Conservation (phyloP, 306 rosid species). For the Sphenostylis stenocarpa region DNA sequence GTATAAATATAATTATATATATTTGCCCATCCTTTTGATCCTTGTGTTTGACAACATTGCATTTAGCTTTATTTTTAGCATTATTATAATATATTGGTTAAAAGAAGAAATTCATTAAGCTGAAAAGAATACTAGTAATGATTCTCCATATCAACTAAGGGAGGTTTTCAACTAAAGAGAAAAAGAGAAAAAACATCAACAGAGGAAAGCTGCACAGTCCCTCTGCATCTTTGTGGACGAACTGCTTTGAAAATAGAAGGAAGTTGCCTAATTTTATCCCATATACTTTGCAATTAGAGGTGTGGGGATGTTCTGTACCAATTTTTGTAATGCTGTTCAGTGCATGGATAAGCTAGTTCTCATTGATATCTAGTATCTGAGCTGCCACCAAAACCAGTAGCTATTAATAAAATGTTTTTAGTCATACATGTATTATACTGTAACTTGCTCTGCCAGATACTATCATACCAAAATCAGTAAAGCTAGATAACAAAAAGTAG, state of each 20-base stretch:
- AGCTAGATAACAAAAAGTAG: background rate
- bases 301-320: background rate
- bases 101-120: background rate
- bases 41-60: no score
- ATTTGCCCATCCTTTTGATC: no score
- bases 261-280: background rate
- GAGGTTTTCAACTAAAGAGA: background rate
- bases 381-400: background rate
- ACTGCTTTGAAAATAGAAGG: background rate
- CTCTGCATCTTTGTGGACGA: background rate
- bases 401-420: background rate
- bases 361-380: background rate
- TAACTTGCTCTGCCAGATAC: background rate
- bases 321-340: background rate
- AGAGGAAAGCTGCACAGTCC: background rate
- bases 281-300: background rate
- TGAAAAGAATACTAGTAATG: background rate
- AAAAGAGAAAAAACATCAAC: background rate
- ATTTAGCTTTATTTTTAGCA: background rate
- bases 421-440: background rate
- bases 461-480: constrained; percentile 8
- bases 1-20: no score
- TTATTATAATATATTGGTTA: background rate
- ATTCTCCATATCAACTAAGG: background rate
- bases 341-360: background rate